Conservation (phyloP, 108 stramenopile genomes). For the Ochromonas danica region DNA sequence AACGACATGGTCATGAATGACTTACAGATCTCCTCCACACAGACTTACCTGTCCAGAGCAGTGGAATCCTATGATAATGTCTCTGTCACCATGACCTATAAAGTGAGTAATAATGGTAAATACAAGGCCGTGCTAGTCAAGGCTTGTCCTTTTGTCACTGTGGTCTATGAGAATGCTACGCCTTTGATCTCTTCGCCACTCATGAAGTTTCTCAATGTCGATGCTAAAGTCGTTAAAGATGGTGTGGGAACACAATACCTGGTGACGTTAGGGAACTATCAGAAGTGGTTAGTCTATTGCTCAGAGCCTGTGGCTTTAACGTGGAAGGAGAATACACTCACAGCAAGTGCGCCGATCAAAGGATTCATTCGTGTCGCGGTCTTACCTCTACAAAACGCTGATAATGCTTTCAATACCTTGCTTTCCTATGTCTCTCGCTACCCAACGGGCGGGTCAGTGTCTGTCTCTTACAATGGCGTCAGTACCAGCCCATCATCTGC, state of each 20-base stretch:
- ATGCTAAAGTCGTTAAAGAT: slow-evolving; percentile 19
- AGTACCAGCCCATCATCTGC: too few species aligned
- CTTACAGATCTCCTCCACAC: slow-evolving; percentile 29
- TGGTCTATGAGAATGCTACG: slow-evolving; percentile 25
- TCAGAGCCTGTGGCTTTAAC: slow-evolving; percentile 7
- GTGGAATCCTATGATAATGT: slow-evolving; percentile 26
- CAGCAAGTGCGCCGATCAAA: not conserved
- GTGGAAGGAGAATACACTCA: slow-evolving; percentile 22
- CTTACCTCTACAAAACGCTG: slow-evolving; percentile 14
- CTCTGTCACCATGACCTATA: slow-evolving; percentile 30
- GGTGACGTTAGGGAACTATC: slow-evolving; percentile 29
- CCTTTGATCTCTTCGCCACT: not conserved
- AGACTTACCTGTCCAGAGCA: not conserved
- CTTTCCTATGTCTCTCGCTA: not conserved
- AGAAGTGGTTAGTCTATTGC: slow-evolving; percentile 35
- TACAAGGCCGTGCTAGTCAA: slow-evolving; percentile 7
- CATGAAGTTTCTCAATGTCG: slow-evolving; percentile 5
- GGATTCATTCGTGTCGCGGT: slow-evolving; percentile 23
- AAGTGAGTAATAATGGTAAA: not conserved
- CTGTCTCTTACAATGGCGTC: not conserved
- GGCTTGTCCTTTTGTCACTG: slow-evolving; percentile 26
- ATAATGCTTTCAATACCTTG: slow-evolving; percentile 19
- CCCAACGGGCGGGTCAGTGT: slow-evolving; percentile 8
- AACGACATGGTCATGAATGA: not conserved
- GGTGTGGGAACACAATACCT: slow-evolving; percentile 21